A percentile compares a stretch with the other conserved stretches of the same genome.
Evolutionary conservation across 352 stramenopile genomes (phyloP).

Genomic region (Halophytophthora batemanensis): DNA sequence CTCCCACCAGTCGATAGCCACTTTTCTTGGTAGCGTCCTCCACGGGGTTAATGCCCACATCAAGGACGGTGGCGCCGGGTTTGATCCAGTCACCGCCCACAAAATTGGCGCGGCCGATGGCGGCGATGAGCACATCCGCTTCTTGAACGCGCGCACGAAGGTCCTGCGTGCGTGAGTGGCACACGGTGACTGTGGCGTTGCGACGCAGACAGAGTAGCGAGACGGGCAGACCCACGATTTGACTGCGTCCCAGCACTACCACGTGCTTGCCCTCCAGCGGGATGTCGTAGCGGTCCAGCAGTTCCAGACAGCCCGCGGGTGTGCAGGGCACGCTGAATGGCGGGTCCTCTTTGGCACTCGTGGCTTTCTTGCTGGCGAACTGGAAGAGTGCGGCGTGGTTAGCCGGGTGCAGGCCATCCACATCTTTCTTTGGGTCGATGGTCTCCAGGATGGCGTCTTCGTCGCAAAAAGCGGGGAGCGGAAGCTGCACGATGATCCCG

Average conservation of each 20-base stretch:
- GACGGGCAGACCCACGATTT: slow-evolving; percentile 98
- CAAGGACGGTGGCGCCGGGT: slow-evolving; percentile 95
- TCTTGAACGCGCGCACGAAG: slow-evolving; percentile 65
- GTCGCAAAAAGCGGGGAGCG: slow-evolving; percentile 91
- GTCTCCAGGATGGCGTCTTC: slow-evolving; percentile 90
- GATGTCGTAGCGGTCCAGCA: slow-evolving; percentile 90
- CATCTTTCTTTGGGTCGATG: slow-evolving; percentile 95
- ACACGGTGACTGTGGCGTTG: slow-evolving; percentile 98
- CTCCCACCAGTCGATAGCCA: slow-evolving; percentile 95
- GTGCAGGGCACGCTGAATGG: slow-evolving; percentile 94
- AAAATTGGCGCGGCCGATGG: slow-evolving; percentile 91
- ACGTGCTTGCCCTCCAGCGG: slow-evolving; percentile 93
- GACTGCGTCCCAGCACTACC: slow-evolving; percentile 96
- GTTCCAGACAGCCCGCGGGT: slow-evolving; percentile 94
- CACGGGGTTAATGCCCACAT: slow-evolving; percentile 99
- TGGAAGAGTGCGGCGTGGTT: slow-evolving; percentile 94
- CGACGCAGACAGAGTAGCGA: slow-evolving; percentile 93
- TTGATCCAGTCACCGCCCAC: slow-evolving; percentile 97
- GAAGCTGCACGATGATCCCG: slow-evolving; percentile 91
- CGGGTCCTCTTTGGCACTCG: slow-evolving; percentile 41
- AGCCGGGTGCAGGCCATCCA: slow-evolving; percentile 97
- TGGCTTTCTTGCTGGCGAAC: slow-evolving; percentile 46
- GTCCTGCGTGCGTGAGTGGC: slow-evolving; percentile 94
- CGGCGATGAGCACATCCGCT: slow-evolving; percentile 97
- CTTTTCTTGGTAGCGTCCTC: slow-evolving; percentile 74